Percentiles rank a stretch among this genome's conserved stretches.
These are phyloP conservation scores for Hymenoscyphus infarciens DNA, from an alignment of 2,329 filamentous ascomycete species.

Conservation along the genomic window DNA sequence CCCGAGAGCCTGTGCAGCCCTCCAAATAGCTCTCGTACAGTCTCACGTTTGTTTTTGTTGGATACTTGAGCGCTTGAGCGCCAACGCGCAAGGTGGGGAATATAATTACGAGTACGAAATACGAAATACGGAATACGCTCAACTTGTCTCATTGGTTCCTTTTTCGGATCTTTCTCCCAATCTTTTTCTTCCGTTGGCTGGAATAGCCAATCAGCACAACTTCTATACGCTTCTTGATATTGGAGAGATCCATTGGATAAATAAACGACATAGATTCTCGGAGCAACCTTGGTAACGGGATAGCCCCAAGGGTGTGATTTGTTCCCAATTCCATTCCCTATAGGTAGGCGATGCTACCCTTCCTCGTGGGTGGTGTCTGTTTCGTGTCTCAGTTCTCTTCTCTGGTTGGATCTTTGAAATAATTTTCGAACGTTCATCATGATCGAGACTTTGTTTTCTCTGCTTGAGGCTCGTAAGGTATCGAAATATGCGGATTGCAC, in stretches of 20 bases:
- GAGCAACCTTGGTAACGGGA: not conserved
- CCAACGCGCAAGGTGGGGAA: not conserved
- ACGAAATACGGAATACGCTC: not conserved
- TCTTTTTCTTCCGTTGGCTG: not conserved
- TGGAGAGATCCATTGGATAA: too few species aligned
- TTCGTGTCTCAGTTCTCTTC: not conserved
- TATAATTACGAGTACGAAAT: not conserved
- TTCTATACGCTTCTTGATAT: not conserved
- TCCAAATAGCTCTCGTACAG: not conserved
- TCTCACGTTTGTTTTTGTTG: not conserved
- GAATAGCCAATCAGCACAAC: not conserved
- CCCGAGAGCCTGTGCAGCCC: not conserved
- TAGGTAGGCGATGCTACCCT: too few species aligned
- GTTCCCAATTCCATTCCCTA: too few species aligned
- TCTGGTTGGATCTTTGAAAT: not conserved
- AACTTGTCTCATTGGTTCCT: not conserved
- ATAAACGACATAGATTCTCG: too few species aligned
- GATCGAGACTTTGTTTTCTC: not conserved
- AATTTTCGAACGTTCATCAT: not conserved
- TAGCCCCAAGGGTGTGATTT: too few species aligned
- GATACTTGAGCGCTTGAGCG: not conserved
- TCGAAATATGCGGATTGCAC: constrained; percentile 6
- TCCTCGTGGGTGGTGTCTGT: too few species aligned
- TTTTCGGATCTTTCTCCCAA: not conserved
- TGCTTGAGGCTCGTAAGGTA: constrained; percentile 2